These are phyloP conservation scores for Populus hybrid DNA, from an alignment of 441 rosid genomes.

Conservation along the genomic window DNA sequence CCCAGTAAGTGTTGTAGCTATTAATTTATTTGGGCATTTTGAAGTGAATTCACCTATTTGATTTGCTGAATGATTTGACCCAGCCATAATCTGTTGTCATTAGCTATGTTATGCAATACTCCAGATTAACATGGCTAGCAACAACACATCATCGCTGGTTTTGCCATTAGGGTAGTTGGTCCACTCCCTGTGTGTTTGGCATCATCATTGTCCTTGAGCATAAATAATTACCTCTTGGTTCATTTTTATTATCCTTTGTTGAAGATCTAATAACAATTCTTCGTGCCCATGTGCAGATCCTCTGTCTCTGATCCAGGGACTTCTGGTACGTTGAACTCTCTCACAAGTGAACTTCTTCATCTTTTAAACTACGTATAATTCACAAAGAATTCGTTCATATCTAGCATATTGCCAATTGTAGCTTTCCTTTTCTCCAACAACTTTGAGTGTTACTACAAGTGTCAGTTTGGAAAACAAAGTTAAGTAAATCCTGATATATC, in stretches of 20 bases:
- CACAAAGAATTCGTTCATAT: background rate
- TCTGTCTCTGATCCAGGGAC: constrained; percentile 56
- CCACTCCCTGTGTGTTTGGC: background rate
- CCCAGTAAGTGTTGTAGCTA: constrained; percentile 59
- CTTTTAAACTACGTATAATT: background rate
- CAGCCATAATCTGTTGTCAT: background rate
- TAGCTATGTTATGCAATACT: background rate
- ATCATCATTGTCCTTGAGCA: background rate
- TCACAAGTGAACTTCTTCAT: background rate
- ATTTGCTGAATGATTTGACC: background rate
- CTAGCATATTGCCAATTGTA: background rate
- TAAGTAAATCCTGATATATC: constrained; percentile 14
- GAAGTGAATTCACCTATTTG: background rate
- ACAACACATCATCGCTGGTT: background rate
- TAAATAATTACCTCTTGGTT: background rate
- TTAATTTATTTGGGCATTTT: constrained; percentile 16
- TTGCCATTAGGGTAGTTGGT: background rate
- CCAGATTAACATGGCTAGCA: background rate
- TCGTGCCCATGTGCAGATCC: constrained; percentile 49
- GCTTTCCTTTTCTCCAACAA: background rate
- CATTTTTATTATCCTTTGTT: constrained; percentile 4
- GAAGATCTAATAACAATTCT: constrained; percentile 7
- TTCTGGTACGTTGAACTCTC: constrained; percentile 48
- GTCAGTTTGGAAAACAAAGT: background rate
- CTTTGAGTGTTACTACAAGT: background rate